These are phyloP conservation scores for Perkinsus marinus DNA, from an alignment of 169 alveolate genomes.

Conservation along the genomic window DNA sequence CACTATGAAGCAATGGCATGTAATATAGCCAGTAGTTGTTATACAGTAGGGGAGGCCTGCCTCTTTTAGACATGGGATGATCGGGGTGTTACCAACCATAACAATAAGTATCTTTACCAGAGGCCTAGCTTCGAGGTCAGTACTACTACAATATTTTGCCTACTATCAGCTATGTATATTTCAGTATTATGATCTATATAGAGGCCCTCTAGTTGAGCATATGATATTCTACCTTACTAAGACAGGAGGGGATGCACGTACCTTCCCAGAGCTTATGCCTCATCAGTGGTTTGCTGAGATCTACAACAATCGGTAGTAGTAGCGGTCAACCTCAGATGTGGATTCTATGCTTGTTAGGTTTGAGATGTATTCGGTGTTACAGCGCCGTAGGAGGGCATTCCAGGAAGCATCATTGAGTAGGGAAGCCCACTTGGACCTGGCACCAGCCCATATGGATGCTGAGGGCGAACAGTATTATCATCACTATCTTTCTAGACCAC, in stretches of 20 bases:
- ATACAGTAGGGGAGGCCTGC: not conserved
- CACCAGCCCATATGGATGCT: slow-evolving; percentile 15
- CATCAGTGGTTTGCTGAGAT: not conserved
- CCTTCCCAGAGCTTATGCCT: slow-evolving; percentile 55
- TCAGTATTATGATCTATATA: not conserved
- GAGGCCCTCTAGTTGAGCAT: slow-evolving; percentile 55
- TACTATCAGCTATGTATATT: not conserved
- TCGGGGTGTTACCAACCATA: not conserved
- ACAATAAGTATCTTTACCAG: not conserved
- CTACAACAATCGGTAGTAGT: not conserved
- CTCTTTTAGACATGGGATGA: not conserved
- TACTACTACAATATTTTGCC: not conserved
- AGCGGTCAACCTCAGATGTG: not conserved
- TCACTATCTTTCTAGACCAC: not conserved
- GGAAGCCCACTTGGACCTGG: slow-evolving; percentile 16
- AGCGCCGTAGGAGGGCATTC: slow-evolving; percentile 20
- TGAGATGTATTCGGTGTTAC: slow-evolving; percentile 6
- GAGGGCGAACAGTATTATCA: slow-evolving; percentile 10
- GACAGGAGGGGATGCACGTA: slow-evolving; percentile 60
- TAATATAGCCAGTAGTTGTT: not conserved
- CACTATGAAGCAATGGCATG: not conserved
- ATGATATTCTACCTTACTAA: slow-evolving; percentile 52
- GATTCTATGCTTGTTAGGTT: not conserved
- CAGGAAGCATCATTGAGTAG: slow-evolving; percentile 5
- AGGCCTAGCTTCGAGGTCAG: slow-evolving; percentile 5